These are phyloP conservation scores for Malania oleifera DNA, from an alignment of 164 flowering plant species.

Conservation along the genomic window DNA sequence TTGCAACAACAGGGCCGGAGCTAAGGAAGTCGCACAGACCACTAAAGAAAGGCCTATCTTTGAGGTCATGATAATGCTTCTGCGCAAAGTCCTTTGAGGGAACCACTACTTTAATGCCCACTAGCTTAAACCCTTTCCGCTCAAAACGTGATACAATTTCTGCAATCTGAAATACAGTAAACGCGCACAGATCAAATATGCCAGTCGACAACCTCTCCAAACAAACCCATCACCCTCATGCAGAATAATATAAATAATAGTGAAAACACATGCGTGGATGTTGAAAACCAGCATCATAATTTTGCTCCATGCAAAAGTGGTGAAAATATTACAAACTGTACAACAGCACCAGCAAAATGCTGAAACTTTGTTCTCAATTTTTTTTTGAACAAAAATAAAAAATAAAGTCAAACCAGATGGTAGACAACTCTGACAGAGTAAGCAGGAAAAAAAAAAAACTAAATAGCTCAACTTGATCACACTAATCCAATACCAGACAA, in stretches of 20 bases:
- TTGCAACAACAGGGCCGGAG: constrained; percentile 98
- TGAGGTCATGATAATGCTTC: constrained; percentile 95
- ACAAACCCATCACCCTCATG: too few relatives aligned
- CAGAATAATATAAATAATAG: too few relatives aligned
- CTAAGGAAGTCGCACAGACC: constrained; percentile 92
- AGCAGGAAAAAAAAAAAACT: not conserved
- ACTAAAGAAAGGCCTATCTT: constrained; percentile 87
- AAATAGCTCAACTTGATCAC: not conserved
- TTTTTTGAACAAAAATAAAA: too few relatives aligned
- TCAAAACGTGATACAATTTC: constrained; percentile 93
- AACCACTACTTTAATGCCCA: constrained; percentile 70
- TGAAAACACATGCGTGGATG: too few relatives aligned
- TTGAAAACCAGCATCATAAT: too few relatives aligned
- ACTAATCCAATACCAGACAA: not conserved
- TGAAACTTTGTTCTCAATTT: too few relatives aligned
- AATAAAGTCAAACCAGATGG: too few relatives aligned
- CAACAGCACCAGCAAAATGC: too few relatives aligned
- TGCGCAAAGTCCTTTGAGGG: constrained; percentile 90
- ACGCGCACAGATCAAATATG: not conserved
- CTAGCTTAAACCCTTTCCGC: constrained; percentile 92
- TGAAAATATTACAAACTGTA: too few relatives aligned
- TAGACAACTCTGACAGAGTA: not conserved
- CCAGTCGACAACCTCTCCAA: too few relatives aligned
- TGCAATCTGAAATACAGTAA: constrained; percentile 47
- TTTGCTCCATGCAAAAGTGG: too few relatives aligned